Evolutionary conservation across 495 filamentous ascomycete species (phyloP), one percentile per base, ranked within the genome.

Genomic region (Apiosordaria backusii): DNA sequence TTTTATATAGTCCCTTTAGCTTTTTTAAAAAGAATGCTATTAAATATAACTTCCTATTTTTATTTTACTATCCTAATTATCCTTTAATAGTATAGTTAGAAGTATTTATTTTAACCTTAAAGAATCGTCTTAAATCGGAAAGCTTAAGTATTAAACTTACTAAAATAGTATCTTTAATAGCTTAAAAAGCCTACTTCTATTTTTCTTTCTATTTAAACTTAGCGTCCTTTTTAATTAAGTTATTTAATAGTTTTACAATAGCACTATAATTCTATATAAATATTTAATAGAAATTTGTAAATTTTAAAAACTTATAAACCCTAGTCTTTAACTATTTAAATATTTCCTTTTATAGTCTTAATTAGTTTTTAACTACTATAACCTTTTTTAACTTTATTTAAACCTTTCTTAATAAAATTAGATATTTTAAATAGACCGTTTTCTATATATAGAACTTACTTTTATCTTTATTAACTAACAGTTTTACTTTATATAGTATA

Each of bases 221-320:
- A 4, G 23, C 18, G 3, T 59, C 21, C 23, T 59, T 59, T 21
- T 26, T 24, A 25, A 21, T 59, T 59, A 59, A 59, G 5, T 59
- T 5, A 29, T 59, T n/a, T n/a, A n/a, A n/a, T 21, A 26, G 18
- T 59, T 59, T 59, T 25, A 59, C 23, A 59, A 59, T 24, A 25
- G 4, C 18, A 6, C 4, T 26, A 26, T 4, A 59, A 6, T 23
- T 23, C 25, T 24, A 19, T 7, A 59, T 59, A 59, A 59, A 59
- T 21, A 18, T 16, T 22, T 29, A 18, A 59, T 59, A 59, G 4
- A 59, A 25, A 26, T 59, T 24, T 19, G 23, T 4, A 29, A 59
- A n/a, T n/a, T n/a, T n/a, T n/a, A n/a, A n/a, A n/a, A n/a, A n/a
- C n/a, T n/a, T n/a, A n/a, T n/a, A n/a, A n/a, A n/a, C n/a, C n/a